These are phyloP conservation scores for Nemania sp. DNA, from an alignment of 2,329 filamentous ascomycete genomes.

Conservation along the genomic window DNA sequence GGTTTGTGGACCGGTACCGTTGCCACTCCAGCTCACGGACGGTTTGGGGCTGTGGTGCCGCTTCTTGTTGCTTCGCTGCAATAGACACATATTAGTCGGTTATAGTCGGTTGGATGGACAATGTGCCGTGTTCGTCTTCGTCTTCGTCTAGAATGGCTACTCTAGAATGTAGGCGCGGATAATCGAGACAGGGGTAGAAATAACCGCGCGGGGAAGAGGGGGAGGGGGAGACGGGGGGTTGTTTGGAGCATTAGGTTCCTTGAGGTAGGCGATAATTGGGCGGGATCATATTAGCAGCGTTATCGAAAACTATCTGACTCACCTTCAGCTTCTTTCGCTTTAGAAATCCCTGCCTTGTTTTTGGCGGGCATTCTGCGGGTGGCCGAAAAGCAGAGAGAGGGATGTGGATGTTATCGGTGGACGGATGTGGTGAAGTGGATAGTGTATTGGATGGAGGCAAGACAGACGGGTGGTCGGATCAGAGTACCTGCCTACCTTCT, in stretches of 20 bases:
- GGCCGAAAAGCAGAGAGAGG: constrained; percentile 29
- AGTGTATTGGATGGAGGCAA: not conserved
- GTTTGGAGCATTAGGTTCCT: not conserved
- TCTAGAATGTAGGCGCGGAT: constrained; percentile 12
- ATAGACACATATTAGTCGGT: constrained; percentile 12
- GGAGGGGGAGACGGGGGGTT: not conserved
- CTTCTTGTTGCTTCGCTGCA: constrained; percentile 41
- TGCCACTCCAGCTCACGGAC: constrained; percentile 62
- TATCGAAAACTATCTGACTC: constrained; percentile 36
- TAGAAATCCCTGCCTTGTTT: constrained; percentile 46
- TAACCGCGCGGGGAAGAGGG: no score
- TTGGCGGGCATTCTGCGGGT: constrained; percentile 50
- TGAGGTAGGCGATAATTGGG: constrained; percentile 26
- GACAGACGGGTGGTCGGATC: not conserved
- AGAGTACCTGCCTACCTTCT: not conserved
- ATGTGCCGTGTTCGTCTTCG: not conserved
- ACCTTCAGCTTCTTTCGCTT: constrained; percentile 48
- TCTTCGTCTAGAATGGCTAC: not conserved
- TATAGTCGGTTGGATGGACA: not conserved
- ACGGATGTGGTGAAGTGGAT: constrained; percentile 18
- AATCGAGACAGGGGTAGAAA: constrained; percentile 4
- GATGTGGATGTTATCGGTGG: constrained; percentile 1
- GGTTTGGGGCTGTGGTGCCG: constrained; percentile 56
- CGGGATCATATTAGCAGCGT: not conserved
- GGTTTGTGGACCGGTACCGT: constrained; percentile 64